A percentile compares a stretch with the other conserved stretches of the same genome.
Conservation (phyloP, 495 filamentous ascomycete species). For the Tuber umbilicatum region DNA sequence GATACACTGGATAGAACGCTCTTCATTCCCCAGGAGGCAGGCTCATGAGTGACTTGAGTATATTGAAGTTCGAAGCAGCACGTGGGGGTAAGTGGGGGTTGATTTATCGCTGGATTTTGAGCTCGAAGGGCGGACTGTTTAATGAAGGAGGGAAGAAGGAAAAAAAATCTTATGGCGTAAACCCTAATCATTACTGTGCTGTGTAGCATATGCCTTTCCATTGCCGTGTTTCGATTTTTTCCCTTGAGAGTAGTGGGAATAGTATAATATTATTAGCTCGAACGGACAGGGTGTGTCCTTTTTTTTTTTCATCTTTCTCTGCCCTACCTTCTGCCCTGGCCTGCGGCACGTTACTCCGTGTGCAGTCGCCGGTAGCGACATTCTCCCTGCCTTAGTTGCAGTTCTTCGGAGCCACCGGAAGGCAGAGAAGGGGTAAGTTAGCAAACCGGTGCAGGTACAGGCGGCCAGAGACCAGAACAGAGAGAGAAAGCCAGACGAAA, state of each 20-base stretch:
- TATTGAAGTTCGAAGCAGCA: background rate
- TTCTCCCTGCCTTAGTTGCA: background rate
- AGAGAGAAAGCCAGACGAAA: background rate
- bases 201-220: background rate
- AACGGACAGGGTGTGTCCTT: background rate
- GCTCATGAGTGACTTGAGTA: background rate
- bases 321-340: background rate
- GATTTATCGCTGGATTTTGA: background rate
- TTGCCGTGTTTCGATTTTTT: background rate
- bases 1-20: background rate
- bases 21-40: background rate
- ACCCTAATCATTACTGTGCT: background rate
- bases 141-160: background rate
- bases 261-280: background rate
- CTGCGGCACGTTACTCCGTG: background rate
- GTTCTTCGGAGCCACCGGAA: background rate
- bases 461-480: background rate
- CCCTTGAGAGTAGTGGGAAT: background rate
- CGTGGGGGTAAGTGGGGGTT: conserved; percentile 2
- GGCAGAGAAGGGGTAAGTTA: background rate
- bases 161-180: background rate
- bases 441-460: background rate
- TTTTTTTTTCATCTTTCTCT: background rate
- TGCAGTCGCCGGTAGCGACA: background rate
- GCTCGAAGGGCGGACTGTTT: background rate